These are phyloP conservation scores for Pontederia crassipes DNA, from an alignment of 176 grass and related monocot species.

Conservation along the genomic window DNA sequence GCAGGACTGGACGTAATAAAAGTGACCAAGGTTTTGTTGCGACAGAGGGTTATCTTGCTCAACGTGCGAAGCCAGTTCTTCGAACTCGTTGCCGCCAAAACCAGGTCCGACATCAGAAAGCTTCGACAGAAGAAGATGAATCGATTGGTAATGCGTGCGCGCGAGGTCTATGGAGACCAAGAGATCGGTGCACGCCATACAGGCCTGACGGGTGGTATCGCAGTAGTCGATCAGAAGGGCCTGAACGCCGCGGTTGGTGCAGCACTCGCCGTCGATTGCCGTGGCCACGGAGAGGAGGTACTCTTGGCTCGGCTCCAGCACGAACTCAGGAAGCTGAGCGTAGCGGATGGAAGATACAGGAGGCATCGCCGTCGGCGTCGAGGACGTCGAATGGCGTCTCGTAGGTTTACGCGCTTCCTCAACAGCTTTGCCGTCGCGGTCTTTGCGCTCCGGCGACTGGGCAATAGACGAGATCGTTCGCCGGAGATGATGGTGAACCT, in stretches of 20 bases:
- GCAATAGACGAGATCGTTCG: neutral
- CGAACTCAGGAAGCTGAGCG: neutral
- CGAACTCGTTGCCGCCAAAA: neutral
- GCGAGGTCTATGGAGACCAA: conserved; percentile 38
- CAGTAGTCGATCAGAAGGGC: conserved; percentile 59
- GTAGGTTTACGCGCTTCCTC: neutral
- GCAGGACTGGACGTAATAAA: conserved; percentile 32
- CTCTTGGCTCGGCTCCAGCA: conserved; percentile 52
- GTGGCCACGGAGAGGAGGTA: conserved; percentile 5
- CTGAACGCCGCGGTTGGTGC: neutral
- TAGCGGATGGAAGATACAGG: neutral
- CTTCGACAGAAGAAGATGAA: conserved; percentile 35
- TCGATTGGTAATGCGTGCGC: conserved; percentile 33
- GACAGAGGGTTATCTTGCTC: conserved; percentile 53
- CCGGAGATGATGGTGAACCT: conserved; percentile 38
- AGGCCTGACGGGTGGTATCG: conserved; percentile 46
- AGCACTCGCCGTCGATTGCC: neutral
- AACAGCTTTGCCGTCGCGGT: too few relatives aligned
- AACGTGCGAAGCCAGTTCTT: conserved; percentile 30
- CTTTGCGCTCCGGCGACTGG: neutral
- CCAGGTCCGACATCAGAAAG: neutral
- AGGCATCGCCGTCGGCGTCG: neutral
- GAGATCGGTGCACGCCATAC: conserved; percentile 45
- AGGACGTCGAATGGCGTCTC: neutral
- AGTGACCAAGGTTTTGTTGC: conserved; percentile 17